A percentile compares a stretch with the other conserved stretches of the same genome.
Conservation (phyloP, 768 basidiomycete species). For the Galerina marginata region DNA sequence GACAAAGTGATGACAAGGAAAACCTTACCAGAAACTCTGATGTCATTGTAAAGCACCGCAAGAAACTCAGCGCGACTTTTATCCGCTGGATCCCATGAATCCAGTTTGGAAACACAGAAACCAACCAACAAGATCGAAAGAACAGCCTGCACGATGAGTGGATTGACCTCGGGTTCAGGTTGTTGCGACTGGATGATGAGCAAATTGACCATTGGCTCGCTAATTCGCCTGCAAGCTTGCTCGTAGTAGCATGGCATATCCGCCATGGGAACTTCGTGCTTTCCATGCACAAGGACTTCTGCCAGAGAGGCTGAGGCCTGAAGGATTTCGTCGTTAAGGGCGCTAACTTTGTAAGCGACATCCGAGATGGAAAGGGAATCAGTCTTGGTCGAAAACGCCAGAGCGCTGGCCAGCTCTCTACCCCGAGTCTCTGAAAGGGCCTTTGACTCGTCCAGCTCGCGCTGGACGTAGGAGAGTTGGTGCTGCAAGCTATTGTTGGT, state of each 20-base stretch:
- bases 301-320: constrained; percentile 24
- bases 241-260: constrained; percentile 3
- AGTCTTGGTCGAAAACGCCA: constrained; percentile 25
- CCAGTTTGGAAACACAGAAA: constrained; percentile 14
- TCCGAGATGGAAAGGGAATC: constrained; percentile 22
- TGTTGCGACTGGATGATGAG: constrained; percentile 5
- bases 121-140: constrained; percentile 17
- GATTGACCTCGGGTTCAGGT: constrained; percentile 15
- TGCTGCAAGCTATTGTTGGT: not conserved
- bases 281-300: constrained; percentile 47
- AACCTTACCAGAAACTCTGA: constrained; percentile 19
- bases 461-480: constrained; percentile 10
- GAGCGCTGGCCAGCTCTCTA: constrained; percentile 26
- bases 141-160: constrained; percentile 22
- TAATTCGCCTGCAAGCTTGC: constrained; percentile 1
- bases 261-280: constrained; percentile 47
- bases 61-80: constrained; percentile 7
- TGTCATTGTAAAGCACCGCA: constrained; percentile 16
- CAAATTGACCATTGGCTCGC: constrained; percentile 11
- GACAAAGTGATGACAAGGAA: not conserved
- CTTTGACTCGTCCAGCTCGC: constrained; percentile 18
- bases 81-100: constrained; percentile 18
- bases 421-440: constrained; percentile 38
- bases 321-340: constrained; percentile 23
- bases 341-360: constrained; percentile 24